phyloP scores from a whole-genome alignment of 768 basidiomycete species.

The Dacryopinax primogenitus region DNA sequence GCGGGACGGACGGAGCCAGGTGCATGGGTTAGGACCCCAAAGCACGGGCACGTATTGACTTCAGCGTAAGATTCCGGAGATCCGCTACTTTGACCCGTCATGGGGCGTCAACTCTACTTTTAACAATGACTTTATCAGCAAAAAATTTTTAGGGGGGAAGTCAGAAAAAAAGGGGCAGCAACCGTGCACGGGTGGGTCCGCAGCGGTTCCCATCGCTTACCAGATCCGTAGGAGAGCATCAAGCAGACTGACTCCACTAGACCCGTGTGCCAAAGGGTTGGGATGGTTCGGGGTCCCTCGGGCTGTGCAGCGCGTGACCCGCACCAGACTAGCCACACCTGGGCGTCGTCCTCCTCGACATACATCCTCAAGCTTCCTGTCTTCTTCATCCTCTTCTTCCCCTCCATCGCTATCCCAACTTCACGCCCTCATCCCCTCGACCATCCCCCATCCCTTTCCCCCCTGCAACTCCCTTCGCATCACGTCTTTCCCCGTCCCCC shows the following conservation, averaged over 20 bases:
- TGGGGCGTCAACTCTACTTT: neutral
- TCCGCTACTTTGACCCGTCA: neutral
- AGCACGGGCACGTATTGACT: neutral
- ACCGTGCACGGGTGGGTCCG: neutral
- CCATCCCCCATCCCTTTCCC: neutral
- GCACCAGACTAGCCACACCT: conserved; percentile 8
- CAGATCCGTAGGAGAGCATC: neutral
- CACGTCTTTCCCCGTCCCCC: neutral
- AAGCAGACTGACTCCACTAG: conserved; percentile 6
- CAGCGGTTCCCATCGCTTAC: neutral
- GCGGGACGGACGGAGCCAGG: neutral
- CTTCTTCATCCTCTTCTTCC: conserved; percentile 1
- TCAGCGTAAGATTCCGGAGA: conserved; percentile 1
- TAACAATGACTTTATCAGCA: neutral
- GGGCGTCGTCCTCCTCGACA: conserved; percentile 7
- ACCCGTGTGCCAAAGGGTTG: neutral
- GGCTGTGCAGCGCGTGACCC: conserved; percentile 8
- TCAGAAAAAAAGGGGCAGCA: neutral
- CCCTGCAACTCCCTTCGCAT: conserved; percentile 4
- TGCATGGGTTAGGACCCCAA: neutral
- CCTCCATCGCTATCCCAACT: neutral
- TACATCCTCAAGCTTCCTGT: conserved; percentile 4
- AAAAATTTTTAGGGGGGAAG: neutral
- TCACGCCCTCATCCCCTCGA: neutral
- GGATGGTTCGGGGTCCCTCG: neutral